Conservation (phyloP, 1,139 yeast species). For the Debaryomyces robertsiae region DNA sequence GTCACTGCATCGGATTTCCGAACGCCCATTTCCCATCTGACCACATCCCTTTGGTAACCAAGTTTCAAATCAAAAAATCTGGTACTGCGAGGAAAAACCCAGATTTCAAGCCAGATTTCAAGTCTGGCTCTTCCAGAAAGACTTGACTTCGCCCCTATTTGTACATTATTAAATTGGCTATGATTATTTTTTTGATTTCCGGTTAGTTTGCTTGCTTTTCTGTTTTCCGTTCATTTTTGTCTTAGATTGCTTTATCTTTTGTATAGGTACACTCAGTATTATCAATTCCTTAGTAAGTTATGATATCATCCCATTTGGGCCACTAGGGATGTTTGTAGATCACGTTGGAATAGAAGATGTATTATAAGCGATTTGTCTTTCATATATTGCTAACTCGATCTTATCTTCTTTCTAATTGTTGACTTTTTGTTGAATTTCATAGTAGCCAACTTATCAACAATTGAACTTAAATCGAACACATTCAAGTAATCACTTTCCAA, state of each 20-base stretch:
- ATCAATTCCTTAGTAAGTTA: constrained; percentile 2
- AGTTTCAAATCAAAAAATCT: constrained; percentile 68
- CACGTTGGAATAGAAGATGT: no score
- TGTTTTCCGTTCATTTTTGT: constrained; percentile 3
- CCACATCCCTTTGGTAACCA: constrained; percentile 81
- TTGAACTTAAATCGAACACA: no score
- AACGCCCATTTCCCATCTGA: constrained; percentile 94
- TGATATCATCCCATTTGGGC: no score
- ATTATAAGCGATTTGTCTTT: no score
- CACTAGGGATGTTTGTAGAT: no score
- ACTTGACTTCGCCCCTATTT: constrained; percentile 27
- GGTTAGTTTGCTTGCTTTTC: constrained; percentile 5
- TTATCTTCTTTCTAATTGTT: no score
- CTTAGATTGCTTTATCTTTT: constrained; percentile 4
- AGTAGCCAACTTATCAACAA: no score
- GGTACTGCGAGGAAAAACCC: constrained; percentile 42
- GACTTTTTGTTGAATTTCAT: no score
- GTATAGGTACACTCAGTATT: constrained; percentile 7
- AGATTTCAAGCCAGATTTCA: constrained; percentile 37
- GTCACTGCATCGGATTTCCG: constrained; percentile 87
- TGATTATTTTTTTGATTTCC: constrained; percentile 1
- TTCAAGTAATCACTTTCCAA: background rate
- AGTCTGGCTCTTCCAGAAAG: constrained; percentile 52
- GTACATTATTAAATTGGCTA: constrained; percentile 9
- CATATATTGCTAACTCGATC: no score